A percentile compares a stretch with the other conserved stretches of the same genome.
phyloP scores from a whole-genome alignment of 2,329 filamentous ascomycete genomes.

The Alternaria longipes region DNA sequence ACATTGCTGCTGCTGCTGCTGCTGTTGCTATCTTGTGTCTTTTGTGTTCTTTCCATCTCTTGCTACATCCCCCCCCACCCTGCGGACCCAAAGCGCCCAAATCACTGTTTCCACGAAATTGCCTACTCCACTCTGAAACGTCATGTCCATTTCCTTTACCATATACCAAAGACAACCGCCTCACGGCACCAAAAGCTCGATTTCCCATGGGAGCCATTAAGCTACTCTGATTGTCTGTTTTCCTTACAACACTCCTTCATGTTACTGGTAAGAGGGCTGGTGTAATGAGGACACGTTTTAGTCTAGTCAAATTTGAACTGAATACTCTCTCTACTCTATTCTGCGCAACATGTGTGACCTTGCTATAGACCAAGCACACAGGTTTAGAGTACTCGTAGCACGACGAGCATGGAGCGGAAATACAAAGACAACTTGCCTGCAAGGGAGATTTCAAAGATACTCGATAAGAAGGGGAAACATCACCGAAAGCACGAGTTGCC shows the following conservation, averaged over 20 bases:
- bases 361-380: no score
- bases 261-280: background rate
- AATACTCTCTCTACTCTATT: background rate
- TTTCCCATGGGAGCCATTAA: background rate
- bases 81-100: background rate
- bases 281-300: background rate
- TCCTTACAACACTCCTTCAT: background rate
- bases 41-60: background rate
- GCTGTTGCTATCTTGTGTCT: no score
- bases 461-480: no score
- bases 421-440: no score
- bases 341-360: background rate
- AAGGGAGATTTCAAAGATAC: no score
- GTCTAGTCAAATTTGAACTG: background rate
- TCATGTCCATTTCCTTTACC: background rate
- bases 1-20: no score
- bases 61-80: background rate
- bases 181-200: slow-evolving; percentile 12
- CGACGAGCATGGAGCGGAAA: no score
- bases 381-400: no score
- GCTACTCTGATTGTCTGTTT: no score
- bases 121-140: background rate
- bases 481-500: no score
- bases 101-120: background rate
- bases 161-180: slow-evolving; percentile 20